Conservation (phyloP, 768 basidiomycete species). For the Gyrodon lividus region DNA sequence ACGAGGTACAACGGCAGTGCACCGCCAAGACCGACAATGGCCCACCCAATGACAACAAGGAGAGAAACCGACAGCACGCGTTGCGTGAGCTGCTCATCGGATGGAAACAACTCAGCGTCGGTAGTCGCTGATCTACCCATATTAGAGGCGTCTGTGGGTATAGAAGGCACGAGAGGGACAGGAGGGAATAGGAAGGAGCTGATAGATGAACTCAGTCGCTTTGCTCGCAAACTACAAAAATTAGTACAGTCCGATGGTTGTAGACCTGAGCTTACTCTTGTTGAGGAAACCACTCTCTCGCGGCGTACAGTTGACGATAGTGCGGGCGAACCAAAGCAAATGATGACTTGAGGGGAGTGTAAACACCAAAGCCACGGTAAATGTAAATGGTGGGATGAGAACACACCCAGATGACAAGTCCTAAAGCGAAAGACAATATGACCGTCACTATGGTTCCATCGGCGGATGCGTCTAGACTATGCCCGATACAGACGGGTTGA, state of each 20-base stretch:
- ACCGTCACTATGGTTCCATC: slow-evolving; percentile 60
- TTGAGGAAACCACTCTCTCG: slow-evolving; percentile 77
- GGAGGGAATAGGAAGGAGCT: slow-evolving; percentile 72
- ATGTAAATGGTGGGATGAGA: not conserved
- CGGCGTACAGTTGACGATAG: slow-evolving; percentile 67
- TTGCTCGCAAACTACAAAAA: slow-evolving; percentile 56
- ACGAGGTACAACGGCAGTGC: slow-evolving; percentile 74
- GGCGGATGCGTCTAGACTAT: slow-evolving; percentile 61
- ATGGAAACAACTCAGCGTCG: slow-evolving; percentile 63
- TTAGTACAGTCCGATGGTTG: slow-evolving; percentile 10
- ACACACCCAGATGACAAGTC: slow-evolving; percentile 70
- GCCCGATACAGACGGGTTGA: slow-evolving; percentile 58
- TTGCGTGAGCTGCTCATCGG: slow-evolving; percentile 73
- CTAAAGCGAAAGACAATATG: slow-evolving; percentile 55
- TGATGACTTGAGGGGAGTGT: slow-evolving; percentile 41
- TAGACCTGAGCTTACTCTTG: slow-evolving; percentile 51
- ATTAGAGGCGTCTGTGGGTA: slow-evolving; percentile 57
- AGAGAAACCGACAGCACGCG: slow-evolving; percentile 68
- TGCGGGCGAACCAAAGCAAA: slow-evolving; percentile 70
- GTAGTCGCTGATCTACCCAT: slow-evolving; percentile 46
- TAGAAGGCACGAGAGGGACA: slow-evolving; percentile 59
- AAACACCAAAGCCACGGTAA: not conserved
- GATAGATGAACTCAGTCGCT: slow-evolving; percentile 54
- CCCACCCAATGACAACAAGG: slow-evolving; percentile 63
- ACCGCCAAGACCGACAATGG: slow-evolving; percentile 65